phyloP scores from a whole-genome alignment of 192 early-diverging fungal species.

The Chytriomyces hyalinus region DNA sequence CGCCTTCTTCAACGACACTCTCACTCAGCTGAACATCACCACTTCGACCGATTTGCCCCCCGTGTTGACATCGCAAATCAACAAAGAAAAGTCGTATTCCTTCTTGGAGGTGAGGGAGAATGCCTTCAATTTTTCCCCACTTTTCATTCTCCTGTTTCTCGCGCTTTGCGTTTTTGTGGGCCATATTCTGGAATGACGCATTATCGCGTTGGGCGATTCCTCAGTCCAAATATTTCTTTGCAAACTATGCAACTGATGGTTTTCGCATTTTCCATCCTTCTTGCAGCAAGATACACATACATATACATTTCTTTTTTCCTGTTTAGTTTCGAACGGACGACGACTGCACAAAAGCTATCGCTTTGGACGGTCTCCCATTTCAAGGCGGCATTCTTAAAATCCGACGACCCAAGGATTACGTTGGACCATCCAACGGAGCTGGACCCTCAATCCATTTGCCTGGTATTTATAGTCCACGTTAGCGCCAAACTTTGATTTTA shows the following conservation, averaged over 20 bases:
- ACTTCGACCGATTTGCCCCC: constrained; percentile 67
- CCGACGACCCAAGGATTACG: constrained; percentile 93
- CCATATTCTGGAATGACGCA: no score
- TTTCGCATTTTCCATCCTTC: not conserved
- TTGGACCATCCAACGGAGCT: constrained; percentile 51
- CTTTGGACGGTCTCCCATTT: constrained; percentile 90
- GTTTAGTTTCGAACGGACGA: constrained; percentile 81
- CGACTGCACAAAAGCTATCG: constrained; percentile 88
- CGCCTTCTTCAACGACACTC: constrained; percentile 86
- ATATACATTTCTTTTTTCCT: constrained; percentile 1
- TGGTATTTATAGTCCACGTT: constrained; percentile 16
- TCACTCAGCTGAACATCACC: constrained; percentile 77
- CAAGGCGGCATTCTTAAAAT: constrained; percentile 83
- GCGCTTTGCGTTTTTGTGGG: no score
- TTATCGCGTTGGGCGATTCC: no score
- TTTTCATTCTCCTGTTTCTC: no score
- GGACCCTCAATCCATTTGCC: constrained; percentile 61
- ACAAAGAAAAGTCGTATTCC: constrained; percentile 93
- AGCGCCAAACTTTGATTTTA: constrained; percentile 6
- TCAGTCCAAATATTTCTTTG: no score
- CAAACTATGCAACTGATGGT: not conserved
- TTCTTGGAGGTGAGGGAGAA: constrained; percentile 82
- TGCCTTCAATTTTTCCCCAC: no score
- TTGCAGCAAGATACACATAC: not conserved
- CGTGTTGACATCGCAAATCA: constrained; percentile 83